Conservation (phyloP, 2,329 filamentous ascomycete species). For the Aspergillus sp. region DNA sequence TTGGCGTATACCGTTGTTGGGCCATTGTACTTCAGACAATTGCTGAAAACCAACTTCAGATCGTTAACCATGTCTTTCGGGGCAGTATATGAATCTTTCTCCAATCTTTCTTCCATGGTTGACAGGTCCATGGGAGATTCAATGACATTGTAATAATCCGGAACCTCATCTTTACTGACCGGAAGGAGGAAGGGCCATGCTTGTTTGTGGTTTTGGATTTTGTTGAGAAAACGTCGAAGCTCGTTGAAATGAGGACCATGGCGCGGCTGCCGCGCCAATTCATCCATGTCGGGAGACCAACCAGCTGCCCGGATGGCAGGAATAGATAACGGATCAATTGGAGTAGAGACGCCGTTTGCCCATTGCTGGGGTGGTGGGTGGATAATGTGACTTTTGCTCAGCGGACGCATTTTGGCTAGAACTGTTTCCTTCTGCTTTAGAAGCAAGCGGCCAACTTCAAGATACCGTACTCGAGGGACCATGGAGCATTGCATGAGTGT, state of each 20-base stretch:
- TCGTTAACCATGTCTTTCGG: constrained; percentile 92
- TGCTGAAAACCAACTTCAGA: constrained; percentile 85
- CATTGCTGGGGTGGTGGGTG: constrained; percentile 84
- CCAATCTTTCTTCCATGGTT: constrained; percentile 93
- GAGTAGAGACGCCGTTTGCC: constrained; percentile 66
- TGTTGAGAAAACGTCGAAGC: constrained; percentile 86
- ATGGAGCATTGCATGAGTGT: constrained; percentile 99
- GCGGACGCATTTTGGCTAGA: constrained; percentile 88
- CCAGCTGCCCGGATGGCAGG: constrained; percentile 85
- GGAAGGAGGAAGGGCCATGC: constrained; percentile 94
- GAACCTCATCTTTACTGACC: constrained; percentile 91
- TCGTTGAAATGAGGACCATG: constrained; percentile 96
- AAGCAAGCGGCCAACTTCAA: constrained; percentile 89
- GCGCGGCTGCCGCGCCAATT: constrained; percentile 86
- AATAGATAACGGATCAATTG: constrained; percentile 81
- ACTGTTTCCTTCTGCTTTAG: constrained; percentile 96
- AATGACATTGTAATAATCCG: constrained; percentile 98
- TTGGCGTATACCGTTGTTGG: constrained; percentile 94
- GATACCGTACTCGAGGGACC: constrained; percentile 90
- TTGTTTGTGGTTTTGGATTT: constrained; percentile 87
- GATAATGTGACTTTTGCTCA: constrained; percentile 82
- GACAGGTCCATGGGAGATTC: constrained; percentile 94
- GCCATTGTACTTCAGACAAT: constrained; percentile 94
- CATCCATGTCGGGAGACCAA: constrained; percentile 98
- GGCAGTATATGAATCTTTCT: constrained; percentile 84